Conservation (phyloP, 768 basidiomycete genomes). For the Mycena sanguinolenta region DNA sequence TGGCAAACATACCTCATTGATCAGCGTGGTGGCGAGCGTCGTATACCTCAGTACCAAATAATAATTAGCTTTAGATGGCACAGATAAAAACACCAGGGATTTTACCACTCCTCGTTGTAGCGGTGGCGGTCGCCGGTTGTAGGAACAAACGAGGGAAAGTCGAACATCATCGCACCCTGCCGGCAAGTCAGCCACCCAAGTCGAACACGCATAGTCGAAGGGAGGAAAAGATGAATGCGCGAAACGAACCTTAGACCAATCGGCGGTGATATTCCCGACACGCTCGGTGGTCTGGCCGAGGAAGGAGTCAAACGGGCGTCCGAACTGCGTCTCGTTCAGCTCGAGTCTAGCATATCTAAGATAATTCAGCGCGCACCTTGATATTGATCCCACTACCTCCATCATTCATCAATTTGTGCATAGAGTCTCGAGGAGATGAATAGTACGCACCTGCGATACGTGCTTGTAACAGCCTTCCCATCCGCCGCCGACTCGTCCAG, state of each 20-base stretch:
- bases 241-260: constrained; percentile 51
- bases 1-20: constrained; percentile 44
- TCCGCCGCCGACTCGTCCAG: constrained; percentile 50
- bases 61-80: not conserved
- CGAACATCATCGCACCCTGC: constrained; percentile 55
- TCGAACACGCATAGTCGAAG: not conserved
- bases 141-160: constrained; percentile 52
- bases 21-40: constrained; percentile 42
- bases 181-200: too few species aligned
- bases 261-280: constrained; percentile 45
- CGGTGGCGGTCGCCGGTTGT: constrained; percentile 50
- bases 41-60: constrained; percentile 33
- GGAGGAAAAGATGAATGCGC: not conserved
- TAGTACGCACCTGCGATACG: constrained; percentile 47
- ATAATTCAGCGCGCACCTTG: constrained; percentile 39
- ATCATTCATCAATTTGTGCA: not conserved
- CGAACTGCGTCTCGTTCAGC: constrained; percentile 43
- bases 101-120: constrained; percentile 49
- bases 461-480: constrained; percentile 52
- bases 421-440: not conserved
- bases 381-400: constrained; percentile 49
- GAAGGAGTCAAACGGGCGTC: constrained; percentile 52
- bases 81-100: not conserved
- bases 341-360: not conserved
- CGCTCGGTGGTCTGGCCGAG: constrained; percentile 52